Conservation (phyloP, 495 filamentous ascomycete genomes). For the Parmelia sp. region DNA sequence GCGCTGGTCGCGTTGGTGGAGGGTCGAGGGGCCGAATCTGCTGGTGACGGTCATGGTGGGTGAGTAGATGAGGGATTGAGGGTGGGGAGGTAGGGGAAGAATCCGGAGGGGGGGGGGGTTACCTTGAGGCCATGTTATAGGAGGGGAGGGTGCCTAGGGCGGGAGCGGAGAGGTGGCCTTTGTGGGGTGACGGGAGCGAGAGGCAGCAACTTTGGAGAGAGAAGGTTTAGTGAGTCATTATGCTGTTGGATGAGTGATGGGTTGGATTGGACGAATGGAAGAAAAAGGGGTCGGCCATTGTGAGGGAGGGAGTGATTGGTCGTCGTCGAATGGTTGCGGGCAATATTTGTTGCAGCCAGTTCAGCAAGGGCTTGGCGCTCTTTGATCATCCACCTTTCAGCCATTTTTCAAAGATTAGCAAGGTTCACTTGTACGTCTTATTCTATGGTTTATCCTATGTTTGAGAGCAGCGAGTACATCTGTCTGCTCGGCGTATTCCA, state of each 20-base stretch:
- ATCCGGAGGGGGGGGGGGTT: background rate
- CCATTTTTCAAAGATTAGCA: background rate
- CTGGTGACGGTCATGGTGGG: slow-evolving; percentile 9
- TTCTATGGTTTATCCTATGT: background rate
- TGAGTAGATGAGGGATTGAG: background rate
- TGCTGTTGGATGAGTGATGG: slow-evolving; percentile 1
- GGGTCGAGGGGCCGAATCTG: slow-evolving; percentile 46
- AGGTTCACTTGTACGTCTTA: background rate
- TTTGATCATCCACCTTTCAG: background rate
- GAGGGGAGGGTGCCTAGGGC: slow-evolving; percentile 9
- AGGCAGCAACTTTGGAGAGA: slow-evolving; percentile 31
- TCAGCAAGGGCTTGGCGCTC: slow-evolving; percentile 7
- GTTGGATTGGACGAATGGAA: background rate
- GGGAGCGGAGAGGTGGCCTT: slow-evolving; percentile 16
- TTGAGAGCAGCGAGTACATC: background rate
- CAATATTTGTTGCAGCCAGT: background rate
- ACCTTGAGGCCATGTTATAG: slow-evolving; percentile 17
- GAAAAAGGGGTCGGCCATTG: background rate
- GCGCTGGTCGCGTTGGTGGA: slow-evolving; percentile 61
- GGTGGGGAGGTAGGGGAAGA: background rate
- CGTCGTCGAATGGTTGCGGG: background rate
- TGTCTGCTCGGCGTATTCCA: background rate
- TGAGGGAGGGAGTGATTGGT: slow-evolving; percentile 2
- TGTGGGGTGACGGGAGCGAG: slow-evolving; percentile 9
- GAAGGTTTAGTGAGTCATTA: slow-evolving; percentile 25